phyloP scores from a whole-genome alignment of 1,139 yeast genomes.

The Blastobotrys illinoisensis region DNA sequence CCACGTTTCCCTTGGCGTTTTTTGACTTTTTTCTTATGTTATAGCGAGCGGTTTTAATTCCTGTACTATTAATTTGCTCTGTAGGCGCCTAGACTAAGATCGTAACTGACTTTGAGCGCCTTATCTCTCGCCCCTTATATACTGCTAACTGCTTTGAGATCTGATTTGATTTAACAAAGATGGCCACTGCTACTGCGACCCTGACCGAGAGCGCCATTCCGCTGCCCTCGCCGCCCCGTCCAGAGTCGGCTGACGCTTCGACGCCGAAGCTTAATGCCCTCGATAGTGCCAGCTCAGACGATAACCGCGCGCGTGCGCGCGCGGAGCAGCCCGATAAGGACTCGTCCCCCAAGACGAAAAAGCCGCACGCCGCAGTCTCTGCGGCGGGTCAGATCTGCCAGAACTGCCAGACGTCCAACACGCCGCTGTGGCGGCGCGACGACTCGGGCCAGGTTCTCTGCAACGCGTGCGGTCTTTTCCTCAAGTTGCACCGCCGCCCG shows the following conservation, averaged over 20 bases:
- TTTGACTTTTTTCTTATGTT: not conserved
- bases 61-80: not conserved
- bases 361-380: not conserved
- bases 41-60: not conserved
- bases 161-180: not conserved
- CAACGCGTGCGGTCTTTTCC: slow-evolving; percentile 90
- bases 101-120: not conserved
- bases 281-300: not conserved
- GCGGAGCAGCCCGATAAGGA: not conserved
- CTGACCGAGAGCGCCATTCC: not conserved
- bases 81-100: not conserved
- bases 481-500: slow-evolving; percentile 87
- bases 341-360: slow-evolving; percentile 1
- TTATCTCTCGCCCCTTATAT: not conserved
- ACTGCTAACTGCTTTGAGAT: not conserved
- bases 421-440: slow-evolving; percentile 94
- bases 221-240: slow-evolving; percentile 1
- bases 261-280: not conserved
- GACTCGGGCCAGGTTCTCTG: slow-evolving; percentile 90
- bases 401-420: slow-evolving; percentile 86
- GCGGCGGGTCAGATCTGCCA: slow-evolving; percentile 47
- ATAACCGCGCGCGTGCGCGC: not conserved
- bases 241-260: not conserved
- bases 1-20: not conserved
- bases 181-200: slow-evolving; percentile 7